Conservation (phyloP, 2,329 filamentous ascomycete genomes). For the Neophaeococcomyces aloes region DNA sequence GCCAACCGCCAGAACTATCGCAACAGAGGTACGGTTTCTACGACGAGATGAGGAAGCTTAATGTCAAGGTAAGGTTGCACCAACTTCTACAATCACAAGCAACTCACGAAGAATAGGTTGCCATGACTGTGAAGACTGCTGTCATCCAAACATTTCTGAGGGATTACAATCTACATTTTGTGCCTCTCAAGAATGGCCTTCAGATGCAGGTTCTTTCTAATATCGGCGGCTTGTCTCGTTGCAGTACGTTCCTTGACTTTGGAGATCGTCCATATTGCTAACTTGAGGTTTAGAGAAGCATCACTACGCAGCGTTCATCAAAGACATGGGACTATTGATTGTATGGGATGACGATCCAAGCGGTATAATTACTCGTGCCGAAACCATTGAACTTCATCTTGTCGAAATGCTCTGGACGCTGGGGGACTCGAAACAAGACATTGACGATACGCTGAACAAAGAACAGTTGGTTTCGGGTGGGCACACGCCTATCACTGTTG, state of each 20-base stretch:
- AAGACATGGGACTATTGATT: constrained; percentile 47
- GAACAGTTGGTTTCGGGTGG: constrained; percentile 11
- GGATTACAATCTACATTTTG: constrained; percentile 41
- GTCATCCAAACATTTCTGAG: constrained; percentile 53
- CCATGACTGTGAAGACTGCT: constrained; percentile 57
- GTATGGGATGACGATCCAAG: constrained; percentile 56
- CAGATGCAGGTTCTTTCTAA: constrained; percentile 52
- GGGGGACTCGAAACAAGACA: constrained; percentile 4
- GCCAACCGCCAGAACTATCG: constrained; percentile 39
- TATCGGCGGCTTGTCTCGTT: constrained; percentile 46
- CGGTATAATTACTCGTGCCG: constrained; percentile 43
- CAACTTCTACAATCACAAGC: neutral
- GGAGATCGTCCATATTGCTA: too few relatives aligned
- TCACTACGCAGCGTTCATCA: constrained; percentile 56
- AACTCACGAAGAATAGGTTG: constrained; percentile 38
- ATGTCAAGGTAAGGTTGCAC: constrained; percentile 42
- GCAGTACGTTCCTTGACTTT: constrained; percentile 23
- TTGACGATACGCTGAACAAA: constrained; percentile 10
- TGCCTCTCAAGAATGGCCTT: constrained; percentile 49
- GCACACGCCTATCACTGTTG: constrained; percentile 7
- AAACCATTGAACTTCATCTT: constrained; percentile 43
- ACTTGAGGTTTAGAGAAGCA: constrained; percentile 38
- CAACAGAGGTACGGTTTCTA: constrained; percentile 40
- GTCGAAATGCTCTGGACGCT: constrained; percentile 48
- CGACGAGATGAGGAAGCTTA: constrained; percentile 40